Conservation (phyloP, 805 yeast genomes). For the Metschnikowia orientalis region DNA sequence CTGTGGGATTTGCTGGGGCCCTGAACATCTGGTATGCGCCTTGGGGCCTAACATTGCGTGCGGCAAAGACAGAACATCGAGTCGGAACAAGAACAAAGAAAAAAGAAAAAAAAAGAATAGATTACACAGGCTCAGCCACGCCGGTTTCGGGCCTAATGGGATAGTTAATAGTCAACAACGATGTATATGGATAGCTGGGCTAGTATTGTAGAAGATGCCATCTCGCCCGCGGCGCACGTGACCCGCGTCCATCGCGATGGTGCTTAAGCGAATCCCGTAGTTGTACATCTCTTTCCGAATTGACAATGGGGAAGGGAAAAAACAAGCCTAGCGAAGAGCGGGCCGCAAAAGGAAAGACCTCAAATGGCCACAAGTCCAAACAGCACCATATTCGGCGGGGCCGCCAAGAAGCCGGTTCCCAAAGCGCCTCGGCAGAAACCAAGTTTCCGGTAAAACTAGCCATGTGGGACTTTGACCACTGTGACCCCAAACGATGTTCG, state of each 20-base stretch:
- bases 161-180: too few relatives aligned
- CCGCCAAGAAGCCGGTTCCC: constrained; percentile 29
- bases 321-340: constrained; percentile 46
- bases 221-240: neutral
- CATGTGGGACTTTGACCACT: constrained; percentile 99
- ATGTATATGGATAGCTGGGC: too few relatives aligned
- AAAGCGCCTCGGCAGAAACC: constrained; percentile 17
- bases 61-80: neutral
- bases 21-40: constrained; percentile 15
- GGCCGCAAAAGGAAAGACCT: constrained; percentile 33
- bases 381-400: constrained; percentile 44
- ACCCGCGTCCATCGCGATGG: neutral
- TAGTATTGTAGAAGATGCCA: neutral
- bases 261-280: too few relatives aligned
- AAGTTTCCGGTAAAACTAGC: constrained; percentile 81
- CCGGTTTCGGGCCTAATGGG: too few relatives aligned
- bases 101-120: too few relatives aligned
- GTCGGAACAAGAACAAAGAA: constrained; percentile 1
- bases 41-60: constrained; percentile 12
- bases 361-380: constrained; percentile 56
- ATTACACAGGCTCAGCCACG: too few relatives aligned
- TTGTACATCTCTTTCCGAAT: too few relatives aligned
- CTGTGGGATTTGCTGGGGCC: constrained; percentile 14
- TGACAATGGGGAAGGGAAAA: constrained; percentile 54
- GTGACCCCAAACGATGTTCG: constrained; percentile 96